Percentiles rank a stretch among this genome's conserved stretches.
phyloP scores from a whole-genome alignment of 208 protist genomes.

The Leishmania amazonensis region DNA sequence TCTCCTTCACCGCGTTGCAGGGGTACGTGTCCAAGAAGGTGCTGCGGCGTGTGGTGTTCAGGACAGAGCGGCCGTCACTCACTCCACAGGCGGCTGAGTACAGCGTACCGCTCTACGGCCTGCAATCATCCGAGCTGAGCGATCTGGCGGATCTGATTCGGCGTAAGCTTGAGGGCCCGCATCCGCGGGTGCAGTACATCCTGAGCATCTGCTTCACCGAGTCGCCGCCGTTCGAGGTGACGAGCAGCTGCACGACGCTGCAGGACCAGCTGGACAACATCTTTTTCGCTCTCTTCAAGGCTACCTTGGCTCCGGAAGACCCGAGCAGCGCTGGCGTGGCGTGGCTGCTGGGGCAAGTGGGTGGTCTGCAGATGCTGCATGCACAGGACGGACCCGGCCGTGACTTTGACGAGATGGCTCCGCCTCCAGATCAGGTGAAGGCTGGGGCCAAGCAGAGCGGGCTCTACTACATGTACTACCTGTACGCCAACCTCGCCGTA shows the following conservation, averaged over 20 bases:
- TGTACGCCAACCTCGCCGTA: constrained; percentile 97
- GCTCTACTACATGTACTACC: constrained; percentile 98
- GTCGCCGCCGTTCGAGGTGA: constrained; percentile 40
- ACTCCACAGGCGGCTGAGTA: constrained; percentile 80
- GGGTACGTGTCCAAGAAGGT: constrained; percentile 60
- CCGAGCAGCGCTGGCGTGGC: constrained; percentile 80
- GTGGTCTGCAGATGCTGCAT: constrained; percentile 88
- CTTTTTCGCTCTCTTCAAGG: constrained; percentile 98
- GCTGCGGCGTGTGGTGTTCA: constrained; percentile 55
- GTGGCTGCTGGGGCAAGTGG: constrained; percentile 91
- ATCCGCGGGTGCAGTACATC: constrained; percentile 93
- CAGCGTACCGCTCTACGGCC: constrained; percentile 80
- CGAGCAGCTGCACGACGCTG: constrained; percentile 77
- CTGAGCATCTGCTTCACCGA: constrained; percentile 92
- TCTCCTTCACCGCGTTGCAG: constrained; percentile 70
- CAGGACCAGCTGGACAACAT: constrained; percentile 96
- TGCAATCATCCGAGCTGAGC: constrained; percentile 55
- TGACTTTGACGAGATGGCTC: constrained; percentile 64
- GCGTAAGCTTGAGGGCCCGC: constrained; percentile 59
- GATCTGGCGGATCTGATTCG: constrained; percentile 69
- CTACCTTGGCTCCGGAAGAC: constrained; percentile 84
- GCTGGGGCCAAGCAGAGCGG: constrained; percentile 92
- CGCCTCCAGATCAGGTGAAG: constrained; percentile 63
- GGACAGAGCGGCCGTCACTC: constrained; percentile 49
- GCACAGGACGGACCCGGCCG: constrained; percentile 40